Percentiles rank a stretch among this genome's conserved stretches.
These are phyloP conservation scores for Melampsora medusae DNA, from an alignment of 1,284 basidiomycete genomes.

Conservation along the genomic window DNA sequence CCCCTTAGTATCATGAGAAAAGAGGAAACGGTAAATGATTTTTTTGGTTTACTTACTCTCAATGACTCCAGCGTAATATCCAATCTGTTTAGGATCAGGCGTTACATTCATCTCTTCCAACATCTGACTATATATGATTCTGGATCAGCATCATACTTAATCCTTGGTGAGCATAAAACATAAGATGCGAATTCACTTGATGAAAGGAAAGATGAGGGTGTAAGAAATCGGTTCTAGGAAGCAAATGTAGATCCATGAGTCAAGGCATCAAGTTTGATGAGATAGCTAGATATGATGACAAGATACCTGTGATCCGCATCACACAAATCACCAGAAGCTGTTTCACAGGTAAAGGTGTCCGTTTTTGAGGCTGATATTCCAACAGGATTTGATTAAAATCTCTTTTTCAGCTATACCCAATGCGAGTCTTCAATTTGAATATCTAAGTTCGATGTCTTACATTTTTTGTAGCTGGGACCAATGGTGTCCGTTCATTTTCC, in stretches of 20 bases:
- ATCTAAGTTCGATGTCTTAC: too few relatives aligned
- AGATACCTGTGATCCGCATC: slow-evolving; percentile 26
- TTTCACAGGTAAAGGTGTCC: slow-evolving; percentile 27
- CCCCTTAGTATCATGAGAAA: too few relatives aligned
- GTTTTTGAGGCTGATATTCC: too few relatives aligned
- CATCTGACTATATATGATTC: slow-evolving; percentile 25
- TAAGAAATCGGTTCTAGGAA: slow-evolving; percentile 31
- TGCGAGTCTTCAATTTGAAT: too few relatives aligned
- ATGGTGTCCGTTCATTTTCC: too few relatives aligned
- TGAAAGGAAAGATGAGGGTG: slow-evolving; percentile 44
- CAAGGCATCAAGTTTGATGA: too few relatives aligned
- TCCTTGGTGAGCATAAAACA: background rate
- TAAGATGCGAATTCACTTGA: slow-evolving; percentile 20
- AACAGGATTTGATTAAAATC: too few relatives aligned
- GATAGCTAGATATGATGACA: too few relatives aligned
- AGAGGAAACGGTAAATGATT: background rate
- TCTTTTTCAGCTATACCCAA: too few relatives aligned
- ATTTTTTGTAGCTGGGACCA: too few relatives aligned
- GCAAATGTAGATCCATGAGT: too few relatives aligned
- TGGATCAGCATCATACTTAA: too few relatives aligned
- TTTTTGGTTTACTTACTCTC: slow-evolving; percentile 19
- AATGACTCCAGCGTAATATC: slow-evolving; percentile 43
- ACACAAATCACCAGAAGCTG: slow-evolving; percentile 20
- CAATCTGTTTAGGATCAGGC: slow-evolving; percentile 23
- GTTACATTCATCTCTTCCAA: slow-evolving; percentile 37